Evolutionary conservation across 2,329 filamentous ascomycete species (phyloP).

Genomic region (Gremmenia infestans): DNA sequence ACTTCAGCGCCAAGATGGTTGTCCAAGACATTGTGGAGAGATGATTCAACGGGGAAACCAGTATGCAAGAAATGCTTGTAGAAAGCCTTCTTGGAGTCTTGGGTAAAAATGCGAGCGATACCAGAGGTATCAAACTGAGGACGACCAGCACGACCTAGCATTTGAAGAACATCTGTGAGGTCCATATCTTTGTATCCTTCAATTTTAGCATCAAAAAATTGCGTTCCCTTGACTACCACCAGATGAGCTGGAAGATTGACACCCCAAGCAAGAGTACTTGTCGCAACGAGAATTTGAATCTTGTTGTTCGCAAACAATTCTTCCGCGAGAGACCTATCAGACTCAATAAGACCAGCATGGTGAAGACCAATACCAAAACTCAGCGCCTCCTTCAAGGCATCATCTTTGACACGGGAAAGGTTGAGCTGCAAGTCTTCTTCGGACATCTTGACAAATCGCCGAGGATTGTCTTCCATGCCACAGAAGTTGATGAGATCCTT

Average conservation of each 20-base stretch:
- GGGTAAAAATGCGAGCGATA: constrained; percentile 94
- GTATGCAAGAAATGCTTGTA: constrained; percentile 99
- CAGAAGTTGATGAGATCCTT: constrained; percentile 97
- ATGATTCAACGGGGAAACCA: constrained; percentile 95
- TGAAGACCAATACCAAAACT: constrained; percentile 96
- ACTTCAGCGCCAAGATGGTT: constrained; percentile 96
- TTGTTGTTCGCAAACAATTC: constrained; percentile 97
- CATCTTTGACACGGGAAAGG: constrained; percentile 86
- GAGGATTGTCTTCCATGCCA: constrained; percentile 96
- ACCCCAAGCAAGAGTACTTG: constrained; percentile 95
- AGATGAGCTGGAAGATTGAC: constrained; percentile 96
- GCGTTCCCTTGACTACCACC: constrained; percentile 95
- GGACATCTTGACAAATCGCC: constrained; percentile 87
- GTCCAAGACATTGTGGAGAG: constrained; percentile 90
- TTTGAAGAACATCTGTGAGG: constrained; percentile 93
- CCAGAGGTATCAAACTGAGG: constrained; percentile 96
- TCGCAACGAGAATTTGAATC: constrained; percentile 93
- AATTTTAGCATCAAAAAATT: constrained; percentile 96
- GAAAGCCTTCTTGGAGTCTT: constrained; percentile 96
- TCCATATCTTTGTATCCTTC: constrained; percentile 99
- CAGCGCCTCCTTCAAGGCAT: constrained; percentile 86
- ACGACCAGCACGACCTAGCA: constrained; percentile 91
- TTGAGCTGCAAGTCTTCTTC: constrained; percentile 91
- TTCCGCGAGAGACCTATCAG: constrained; percentile 84
- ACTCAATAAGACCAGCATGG: constrained; percentile 93